Percentiles rank a stretch among this genome's conserved stretches.
These are phyloP conservation scores for Lentinula sp. DNA, from an alignment of 768 basidiomycete species.

Conservation along the genomic window DNA sequence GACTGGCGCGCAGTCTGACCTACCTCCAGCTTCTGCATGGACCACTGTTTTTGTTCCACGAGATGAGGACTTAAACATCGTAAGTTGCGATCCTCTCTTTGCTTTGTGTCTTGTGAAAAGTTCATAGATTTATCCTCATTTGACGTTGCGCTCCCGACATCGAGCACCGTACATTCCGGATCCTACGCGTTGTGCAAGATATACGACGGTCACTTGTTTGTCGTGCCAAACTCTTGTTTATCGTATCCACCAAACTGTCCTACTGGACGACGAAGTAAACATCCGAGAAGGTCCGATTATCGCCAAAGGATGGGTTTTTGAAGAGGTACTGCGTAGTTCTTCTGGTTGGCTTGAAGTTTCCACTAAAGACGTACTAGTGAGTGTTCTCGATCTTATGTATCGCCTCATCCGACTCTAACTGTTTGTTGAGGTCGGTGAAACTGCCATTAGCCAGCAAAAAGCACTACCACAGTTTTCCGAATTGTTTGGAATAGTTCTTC, in stretches of 20 bases:
- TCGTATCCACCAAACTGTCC: slow-evolving; percentile 37
- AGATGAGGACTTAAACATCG: slow-evolving; percentile 39
- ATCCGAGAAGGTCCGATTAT: slow-evolving; percentile 39
- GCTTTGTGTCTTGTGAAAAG: background rate
- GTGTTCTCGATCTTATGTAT: slow-evolving; percentile 15
- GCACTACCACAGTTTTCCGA: background rate
- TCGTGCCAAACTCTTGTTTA: slow-evolving; percentile 40
- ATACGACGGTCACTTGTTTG: slow-evolving; percentile 40
- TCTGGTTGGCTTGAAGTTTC: slow-evolving; percentile 46
- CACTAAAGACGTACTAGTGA: slow-evolving; percentile 38
- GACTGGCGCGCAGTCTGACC: slow-evolving; percentile 14
- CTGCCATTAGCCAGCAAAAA: background rate
- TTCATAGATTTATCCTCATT: slow-evolving; percentile 36
- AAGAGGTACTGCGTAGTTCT: slow-evolving; percentile 38
- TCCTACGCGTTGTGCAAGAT: slow-evolving; percentile 27
- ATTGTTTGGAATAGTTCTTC: slow-evolving; percentile 4
- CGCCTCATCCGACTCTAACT: background rate
- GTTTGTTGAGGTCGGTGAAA: slow-evolving; percentile 1
- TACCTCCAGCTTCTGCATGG: slow-evolving; percentile 20
- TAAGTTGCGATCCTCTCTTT: slow-evolving; percentile 13
- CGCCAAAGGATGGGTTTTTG: slow-evolving; percentile 53
- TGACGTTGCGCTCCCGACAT: slow-evolving; percentile 42
- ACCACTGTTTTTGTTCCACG: slow-evolving; percentile 36
- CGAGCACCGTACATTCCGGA: slow-evolving; percentile 16
- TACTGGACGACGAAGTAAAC: slow-evolving; percentile 27